A percentile compares a stretch with the other conserved stretches of the same genome.
Conservation (phyloP, 2,329 filamentous ascomycete genomes). For the Fusarium lyarnte region DNA sequence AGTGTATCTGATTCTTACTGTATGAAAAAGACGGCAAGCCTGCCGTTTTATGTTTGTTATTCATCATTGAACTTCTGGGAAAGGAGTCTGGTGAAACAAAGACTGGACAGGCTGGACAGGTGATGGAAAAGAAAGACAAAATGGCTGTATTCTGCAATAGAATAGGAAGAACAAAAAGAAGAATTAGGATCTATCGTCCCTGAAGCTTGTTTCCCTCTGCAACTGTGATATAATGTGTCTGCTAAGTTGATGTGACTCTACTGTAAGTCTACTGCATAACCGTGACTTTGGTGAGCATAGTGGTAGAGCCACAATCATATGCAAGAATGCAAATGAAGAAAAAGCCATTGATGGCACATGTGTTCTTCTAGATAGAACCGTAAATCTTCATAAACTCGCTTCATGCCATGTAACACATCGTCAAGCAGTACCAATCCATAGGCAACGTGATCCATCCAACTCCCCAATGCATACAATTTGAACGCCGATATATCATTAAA, state of each 20-base stretch:
- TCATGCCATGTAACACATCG: background rate
- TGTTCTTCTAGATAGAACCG: background rate
- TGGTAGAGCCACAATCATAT: background rate
- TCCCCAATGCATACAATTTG: background rate
- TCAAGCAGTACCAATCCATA: background rate
- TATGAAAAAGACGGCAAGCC: conserved; percentile 25
- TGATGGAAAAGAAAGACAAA: conserved; percentile 33
- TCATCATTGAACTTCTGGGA: conserved; percentile 23
- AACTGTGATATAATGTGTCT: background rate
- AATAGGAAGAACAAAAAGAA: conserved; percentile 32
- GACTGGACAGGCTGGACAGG: conserved; percentile 6
- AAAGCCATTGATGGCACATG: background rate
- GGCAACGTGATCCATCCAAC: background rate
- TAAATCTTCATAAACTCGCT: background rate
- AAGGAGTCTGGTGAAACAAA: conserved; percentile 18
- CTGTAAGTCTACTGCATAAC: background rate
- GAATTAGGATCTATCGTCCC: conserved; percentile 29
- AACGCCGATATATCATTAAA: conserved; percentile 14
- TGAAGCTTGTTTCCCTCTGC: background rate
- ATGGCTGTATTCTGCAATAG: conserved; percentile 30
- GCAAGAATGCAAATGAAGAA: background rate
- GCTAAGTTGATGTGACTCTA: background rate
- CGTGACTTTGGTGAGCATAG: background rate
- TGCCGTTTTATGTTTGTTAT: conserved; percentile 7
- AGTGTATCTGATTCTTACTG: conserved; percentile 26